Evolutionary conservation across 2,329 filamentous ascomycete genomes (phyloP).

Genomic region (Ophiostoma angusticollis): DNA sequence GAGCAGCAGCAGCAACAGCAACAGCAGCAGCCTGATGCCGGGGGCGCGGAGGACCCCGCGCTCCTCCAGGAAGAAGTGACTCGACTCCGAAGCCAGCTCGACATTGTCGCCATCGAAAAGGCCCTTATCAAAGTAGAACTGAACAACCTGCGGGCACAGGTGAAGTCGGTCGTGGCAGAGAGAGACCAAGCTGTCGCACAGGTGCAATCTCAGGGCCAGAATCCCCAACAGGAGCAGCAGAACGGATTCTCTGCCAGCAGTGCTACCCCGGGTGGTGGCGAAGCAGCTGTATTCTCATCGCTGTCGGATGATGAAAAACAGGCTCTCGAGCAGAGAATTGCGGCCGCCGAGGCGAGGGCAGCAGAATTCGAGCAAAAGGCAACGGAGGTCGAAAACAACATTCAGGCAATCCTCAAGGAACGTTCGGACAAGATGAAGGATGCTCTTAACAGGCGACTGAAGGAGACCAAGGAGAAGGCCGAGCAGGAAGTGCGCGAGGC

Average conservation of each 20-base stretch:
- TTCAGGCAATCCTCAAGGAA: conserved; percentile 47
- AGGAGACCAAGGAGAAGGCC: conserved; percentile 45
- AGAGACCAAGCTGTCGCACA: conserved; percentile 46
- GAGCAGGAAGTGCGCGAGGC: conserved; percentile 37
- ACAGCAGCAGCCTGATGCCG: conserved; percentile 21
- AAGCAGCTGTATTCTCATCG: conserved; percentile 14
- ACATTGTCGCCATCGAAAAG: conserved; percentile 54
- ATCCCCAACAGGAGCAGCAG: conserved; percentile 2
- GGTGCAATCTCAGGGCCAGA: conserved; percentile 16
- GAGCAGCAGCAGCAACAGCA: background rate
- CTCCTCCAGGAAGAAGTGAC: conserved; percentile 37
- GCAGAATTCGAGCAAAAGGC: conserved; percentile 51
- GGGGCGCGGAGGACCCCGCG: conserved; percentile 29
- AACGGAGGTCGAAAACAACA: conserved; percentile 50
- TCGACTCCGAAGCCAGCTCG: conserved; percentile 47
- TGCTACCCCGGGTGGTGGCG: conserved; percentile 3
- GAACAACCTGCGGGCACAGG: conserved; percentile 38
- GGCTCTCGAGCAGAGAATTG: conserved; percentile 48
- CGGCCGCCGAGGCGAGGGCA: conserved; percentile 47
- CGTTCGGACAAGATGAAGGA: conserved; percentile 59
- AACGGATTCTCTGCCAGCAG: conserved; percentile 16
- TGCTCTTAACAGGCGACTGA: conserved; percentile 55
- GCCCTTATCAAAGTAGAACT: conserved; percentile 53
- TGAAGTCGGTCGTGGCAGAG: conserved; percentile 49
- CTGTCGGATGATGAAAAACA: conserved; percentile 47